Conservation (phyloP, 1,284 basidiomycete genomes). For the Puccinia brachypodii region DNA sequence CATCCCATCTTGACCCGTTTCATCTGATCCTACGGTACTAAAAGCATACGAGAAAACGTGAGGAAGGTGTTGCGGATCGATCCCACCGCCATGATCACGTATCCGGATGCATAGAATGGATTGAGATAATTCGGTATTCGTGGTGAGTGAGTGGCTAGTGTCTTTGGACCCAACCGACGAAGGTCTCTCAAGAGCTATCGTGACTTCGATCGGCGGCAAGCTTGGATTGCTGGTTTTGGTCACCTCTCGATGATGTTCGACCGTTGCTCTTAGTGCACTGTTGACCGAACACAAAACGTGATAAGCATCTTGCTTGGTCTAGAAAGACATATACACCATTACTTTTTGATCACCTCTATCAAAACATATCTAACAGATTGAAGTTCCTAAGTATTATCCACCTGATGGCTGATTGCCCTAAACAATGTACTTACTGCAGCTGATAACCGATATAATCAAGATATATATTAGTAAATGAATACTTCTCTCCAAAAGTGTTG, state of each 20-base stretch:
- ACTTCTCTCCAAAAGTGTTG: neutral
- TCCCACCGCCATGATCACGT: conserved; percentile 45
- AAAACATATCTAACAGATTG: conserved; percentile 27
- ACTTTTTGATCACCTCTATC: conserved; percentile 46
- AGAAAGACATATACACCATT: neutral
- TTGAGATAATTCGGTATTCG: neutral
- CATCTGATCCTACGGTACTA: conserved; percentile 28
- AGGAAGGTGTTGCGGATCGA: conserved; percentile 11
- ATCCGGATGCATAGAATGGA: conserved; percentile 32
- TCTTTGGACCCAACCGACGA: neutral
- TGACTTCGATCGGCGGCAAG: conserved; percentile 35
- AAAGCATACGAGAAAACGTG: conserved; percentile 38
- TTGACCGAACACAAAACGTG: neutral
- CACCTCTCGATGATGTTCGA: conserved; percentile 40
- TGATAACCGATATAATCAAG: neutral
- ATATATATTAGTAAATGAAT: neutral
- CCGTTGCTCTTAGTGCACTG: conserved; percentile 44
- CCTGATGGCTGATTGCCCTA: neutral
- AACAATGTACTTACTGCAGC: conserved; percentile 35
- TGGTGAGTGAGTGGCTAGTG: neutral
- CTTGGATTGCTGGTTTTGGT: neutral
- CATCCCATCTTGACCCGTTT: neutral
- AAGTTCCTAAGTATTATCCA: neutral
- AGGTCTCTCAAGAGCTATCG: conserved; percentile 3
- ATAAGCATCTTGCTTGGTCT: neutral